These are phyloP conservation scores for Saturnispora galanensis DNA, from an alignment of 805 yeast species.

Conservation along the genomic window DNA sequence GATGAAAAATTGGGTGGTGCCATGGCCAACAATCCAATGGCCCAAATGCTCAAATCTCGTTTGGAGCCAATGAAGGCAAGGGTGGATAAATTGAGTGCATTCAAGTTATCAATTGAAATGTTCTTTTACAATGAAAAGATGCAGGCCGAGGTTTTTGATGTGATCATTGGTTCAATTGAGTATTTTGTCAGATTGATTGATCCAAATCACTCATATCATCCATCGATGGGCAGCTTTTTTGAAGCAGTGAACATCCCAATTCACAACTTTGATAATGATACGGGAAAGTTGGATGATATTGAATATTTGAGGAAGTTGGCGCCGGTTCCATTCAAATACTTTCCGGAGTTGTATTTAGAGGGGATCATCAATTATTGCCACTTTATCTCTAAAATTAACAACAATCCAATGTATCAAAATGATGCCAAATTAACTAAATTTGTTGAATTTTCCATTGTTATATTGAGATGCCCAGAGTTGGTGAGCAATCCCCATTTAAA, in stretches of 20 bases:
- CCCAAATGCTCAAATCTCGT: slow-evolving; percentile 22
- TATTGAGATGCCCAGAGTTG: slow-evolving; percentile 75
- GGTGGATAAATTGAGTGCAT: slow-evolving; percentile 30
- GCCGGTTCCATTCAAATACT: slow-evolving; percentile 69
- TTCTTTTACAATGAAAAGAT: slow-evolving; percentile 47
- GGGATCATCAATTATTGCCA: slow-evolving; percentile 67
- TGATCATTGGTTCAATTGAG: slow-evolving; percentile 63
- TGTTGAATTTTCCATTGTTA: slow-evolving; percentile 61
- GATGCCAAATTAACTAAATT: slow-evolving; percentile 43
- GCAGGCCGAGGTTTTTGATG: slow-evolving; percentile 64
- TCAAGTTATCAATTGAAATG: slow-evolving; percentile 51
- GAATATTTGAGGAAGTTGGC: slow-evolving; percentile 56
- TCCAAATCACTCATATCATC: slow-evolving; percentile 58
- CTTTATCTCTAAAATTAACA: slow-evolving; percentile 44
- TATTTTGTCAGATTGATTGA: slow-evolving; percentile 67
- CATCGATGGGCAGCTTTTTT: slow-evolving; percentile 15
- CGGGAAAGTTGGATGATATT: slow-evolving; percentile 66
- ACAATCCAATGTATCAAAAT: slow-evolving; percentile 48
- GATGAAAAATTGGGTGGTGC: slow-evolving; percentile 12
- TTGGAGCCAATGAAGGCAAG: slow-evolving; percentile 26
- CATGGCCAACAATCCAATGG: slow-evolving; percentile 18
- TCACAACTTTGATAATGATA: slow-evolving; percentile 48
- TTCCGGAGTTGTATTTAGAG: slow-evolving; percentile 80
- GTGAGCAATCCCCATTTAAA: slow-evolving; percentile 92
- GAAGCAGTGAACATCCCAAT: slow-evolving; percentile 40